Conservation (phyloP, 2,329 filamentous ascomycete species). For the Pestalotiopsis fici region DNA sequence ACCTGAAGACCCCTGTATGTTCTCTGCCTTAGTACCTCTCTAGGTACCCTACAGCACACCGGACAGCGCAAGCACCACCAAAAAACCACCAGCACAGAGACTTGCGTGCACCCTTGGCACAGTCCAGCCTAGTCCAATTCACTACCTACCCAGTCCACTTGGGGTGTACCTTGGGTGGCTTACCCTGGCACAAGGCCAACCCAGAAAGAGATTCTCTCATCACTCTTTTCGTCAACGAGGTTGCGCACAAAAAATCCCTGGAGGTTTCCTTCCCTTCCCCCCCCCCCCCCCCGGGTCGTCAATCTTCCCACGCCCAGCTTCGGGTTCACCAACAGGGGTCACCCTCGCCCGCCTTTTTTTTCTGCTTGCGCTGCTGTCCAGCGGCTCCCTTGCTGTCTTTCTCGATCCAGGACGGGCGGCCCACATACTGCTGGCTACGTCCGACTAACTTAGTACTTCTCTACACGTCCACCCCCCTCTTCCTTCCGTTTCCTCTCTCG, state of each 20-base stretch:
- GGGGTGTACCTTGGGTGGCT: background rate
- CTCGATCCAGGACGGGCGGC: constrained; percentile 2
- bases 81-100: background rate
- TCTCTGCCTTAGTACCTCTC: background rate
- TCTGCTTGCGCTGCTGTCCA: background rate
- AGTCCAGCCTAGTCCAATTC: background rate
- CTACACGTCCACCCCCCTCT: constrained; percentile 32
- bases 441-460: constrained; percentile 27
- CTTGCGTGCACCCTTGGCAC: background rate
- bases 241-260: background rate
- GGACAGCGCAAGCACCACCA: constrained; percentile 11
- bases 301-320: background rate
- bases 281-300: background rate
- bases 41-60: constrained; percentile 21
- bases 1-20: background rate
- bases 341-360: background rate
- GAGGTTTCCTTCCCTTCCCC: background rate
- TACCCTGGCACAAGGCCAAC: background rate
- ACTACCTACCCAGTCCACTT: background rate
- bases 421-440: constrained; percentile 18
- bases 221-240: background rate
- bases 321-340: background rate
- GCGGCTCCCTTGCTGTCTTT: background rate
- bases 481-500: constrained; percentile 30
- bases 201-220: background rate